Evolutionary conservation across 805 yeast genomes (phyloP).

Genomic region (Saccharomycopsis capsularis): DNA sequence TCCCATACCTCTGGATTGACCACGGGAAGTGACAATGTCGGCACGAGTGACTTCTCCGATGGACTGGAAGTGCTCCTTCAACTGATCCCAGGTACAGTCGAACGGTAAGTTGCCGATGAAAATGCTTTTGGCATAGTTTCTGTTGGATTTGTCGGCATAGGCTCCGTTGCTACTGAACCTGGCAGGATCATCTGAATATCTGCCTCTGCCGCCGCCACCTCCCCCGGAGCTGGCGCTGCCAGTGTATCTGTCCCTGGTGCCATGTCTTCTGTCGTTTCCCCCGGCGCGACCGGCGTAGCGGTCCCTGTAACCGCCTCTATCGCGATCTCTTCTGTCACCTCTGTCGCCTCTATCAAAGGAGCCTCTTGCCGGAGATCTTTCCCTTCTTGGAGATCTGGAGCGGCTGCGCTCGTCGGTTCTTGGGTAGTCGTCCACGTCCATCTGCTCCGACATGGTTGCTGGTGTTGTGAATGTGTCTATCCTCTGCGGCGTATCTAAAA

Average conservation of each 20-base stretch:
- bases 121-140: constrained; percentile 62
- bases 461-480: too few species aligned
- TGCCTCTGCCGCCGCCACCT: constrained; percentile 25
- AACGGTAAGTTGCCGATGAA: constrained; percentile 72
- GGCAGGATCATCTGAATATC: constrained; percentile 20
- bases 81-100: constrained; percentile 50
- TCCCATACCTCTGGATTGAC: constrained; percentile 84
- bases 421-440: constrained; percentile 58
- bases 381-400: constrained; percentile 21
- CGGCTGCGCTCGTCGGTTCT: constrained; percentile 28
- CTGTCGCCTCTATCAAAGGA: constrained; percentile 26
- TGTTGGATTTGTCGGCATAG: constrained; percentile 35
- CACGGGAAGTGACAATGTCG: constrained; percentile 71
- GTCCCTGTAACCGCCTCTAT: constrained; percentile 27
- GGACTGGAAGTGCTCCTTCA: constrained; percentile 51
- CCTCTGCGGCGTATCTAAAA: too few species aligned
- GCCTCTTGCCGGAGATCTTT: constrained; percentile 31
- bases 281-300: constrained; percentile 27
- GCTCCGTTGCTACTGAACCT: constrained; percentile 23
- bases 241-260: constrained; percentile 29
- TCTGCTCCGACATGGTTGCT: constrained; percentile 51
- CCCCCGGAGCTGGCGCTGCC: constrained; percentile 28
- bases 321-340: constrained; percentile 28
- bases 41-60: constrained; percentile 70
- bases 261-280: constrained; percentile 29